Evolutionary conservation across 306 rosid genomes (phyloP).

Genomic region (Cucurbita argyrosperma): DNA sequence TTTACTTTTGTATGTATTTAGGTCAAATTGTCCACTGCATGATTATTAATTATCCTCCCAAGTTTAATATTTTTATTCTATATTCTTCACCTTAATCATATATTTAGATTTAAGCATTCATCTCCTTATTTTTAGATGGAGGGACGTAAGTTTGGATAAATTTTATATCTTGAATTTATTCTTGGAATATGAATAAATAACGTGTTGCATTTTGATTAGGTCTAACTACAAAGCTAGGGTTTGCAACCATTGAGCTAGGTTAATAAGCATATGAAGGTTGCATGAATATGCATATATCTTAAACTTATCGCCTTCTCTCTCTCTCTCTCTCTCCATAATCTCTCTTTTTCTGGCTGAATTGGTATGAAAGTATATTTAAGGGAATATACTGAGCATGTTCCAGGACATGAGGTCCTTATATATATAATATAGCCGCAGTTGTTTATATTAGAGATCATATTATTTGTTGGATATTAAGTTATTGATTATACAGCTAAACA

Average conservation of each 20-base stretch:
- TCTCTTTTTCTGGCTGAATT: neutral
- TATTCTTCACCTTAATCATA: no score
- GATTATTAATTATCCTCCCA: neutral
- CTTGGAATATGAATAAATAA: neutral
- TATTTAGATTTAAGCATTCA: no score
- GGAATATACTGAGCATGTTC: no score
- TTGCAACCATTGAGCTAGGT: neutral
- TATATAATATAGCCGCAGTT: no score
- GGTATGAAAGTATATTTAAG: neutral
- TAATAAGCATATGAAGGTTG: neutral
- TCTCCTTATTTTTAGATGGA: no score
- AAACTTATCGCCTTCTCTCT: neutral
- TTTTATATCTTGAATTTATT: no score
- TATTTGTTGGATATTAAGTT: no score
- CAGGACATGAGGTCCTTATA: no score
- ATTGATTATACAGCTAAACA: no score
- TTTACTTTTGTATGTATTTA: neutral
- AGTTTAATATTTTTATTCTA: neutral
- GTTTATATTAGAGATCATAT: no score
- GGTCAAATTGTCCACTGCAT: neutral
- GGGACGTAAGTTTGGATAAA: no score
- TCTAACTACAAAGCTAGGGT: neutral
- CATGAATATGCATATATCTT: neutral
- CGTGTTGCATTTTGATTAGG: no score
- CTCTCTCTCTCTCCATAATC: neutral